These are phyloP conservation scores for Senecio squalidus DNA, from an alignment of 140 eudicot genomes.

Conservation along the genomic window DNA sequence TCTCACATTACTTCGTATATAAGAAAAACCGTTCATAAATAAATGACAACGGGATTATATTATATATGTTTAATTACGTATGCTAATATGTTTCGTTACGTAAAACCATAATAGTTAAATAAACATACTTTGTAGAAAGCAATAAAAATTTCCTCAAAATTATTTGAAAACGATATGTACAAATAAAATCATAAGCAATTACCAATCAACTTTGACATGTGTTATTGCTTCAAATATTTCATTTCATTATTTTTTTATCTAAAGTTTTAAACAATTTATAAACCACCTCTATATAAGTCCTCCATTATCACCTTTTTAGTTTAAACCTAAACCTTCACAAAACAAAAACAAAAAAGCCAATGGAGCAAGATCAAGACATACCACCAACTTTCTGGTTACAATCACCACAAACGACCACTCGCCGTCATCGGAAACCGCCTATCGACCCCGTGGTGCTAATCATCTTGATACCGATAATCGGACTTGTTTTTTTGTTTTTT, in stretches of 20 bases:
- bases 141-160: conserved; percentile 6
- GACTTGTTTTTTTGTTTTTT: conserved; percentile 32
- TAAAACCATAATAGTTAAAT: background rate
- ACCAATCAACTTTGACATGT: conserved; percentile 18
- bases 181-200: background rate
- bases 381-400: conserved; percentile 44
- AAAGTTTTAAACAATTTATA: no score
- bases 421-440: conserved; percentile 32
- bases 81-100: background rate
- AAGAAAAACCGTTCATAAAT: no score
- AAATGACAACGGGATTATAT: background rate
- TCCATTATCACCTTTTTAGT: conserved; percentile 7
- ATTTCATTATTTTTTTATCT: background rate
- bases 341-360: conserved; percentile 21
- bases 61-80: background rate
- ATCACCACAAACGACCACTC: conserved; percentile 33
- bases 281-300: conserved; percentile 19
- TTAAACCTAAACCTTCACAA: no score
- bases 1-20: no score
- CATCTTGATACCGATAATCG: conserved; percentile 44
- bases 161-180: conserved; percentile 19
- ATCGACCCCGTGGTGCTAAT: conserved; percentile 59
- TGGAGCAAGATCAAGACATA: conserved; percentile 53
- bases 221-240: conserved; percentile 17
- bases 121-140: no score